phyloP scores from a whole-genome alignment of 495 filamentous ascomycete genomes.

The Bombardia bombarda region DNA sequence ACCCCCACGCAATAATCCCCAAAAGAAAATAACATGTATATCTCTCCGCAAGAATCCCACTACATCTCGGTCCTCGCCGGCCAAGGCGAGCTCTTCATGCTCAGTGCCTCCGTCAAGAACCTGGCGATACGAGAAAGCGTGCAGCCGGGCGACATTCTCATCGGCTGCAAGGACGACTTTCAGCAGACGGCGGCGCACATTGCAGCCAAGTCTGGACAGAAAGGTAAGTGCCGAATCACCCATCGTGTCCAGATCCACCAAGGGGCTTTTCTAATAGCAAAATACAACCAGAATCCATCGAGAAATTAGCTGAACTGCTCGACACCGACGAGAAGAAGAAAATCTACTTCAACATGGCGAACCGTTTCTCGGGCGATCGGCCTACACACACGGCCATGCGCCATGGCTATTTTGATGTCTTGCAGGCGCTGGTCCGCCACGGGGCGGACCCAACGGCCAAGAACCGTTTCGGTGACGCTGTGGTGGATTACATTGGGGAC shows the following conservation, averaged over 20 bases:
- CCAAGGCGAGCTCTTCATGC: slow-evolving; percentile 14
- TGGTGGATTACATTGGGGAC: slow-evolving; percentile 19
- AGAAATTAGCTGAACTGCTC: slow-evolving; percentile 14
- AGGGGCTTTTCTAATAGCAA: not conserved
- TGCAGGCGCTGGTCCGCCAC: slow-evolving; percentile 30
- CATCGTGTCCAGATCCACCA: not conserved
- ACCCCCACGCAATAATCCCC: no score
- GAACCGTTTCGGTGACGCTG: slow-evolving; percentile 24
- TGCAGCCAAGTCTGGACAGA: slow-evolving; percentile 20
- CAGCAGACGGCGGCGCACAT: slow-evolving; percentile 25
- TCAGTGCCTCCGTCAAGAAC: slow-evolving; percentile 6
- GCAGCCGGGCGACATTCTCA: slow-evolving; percentile 14
- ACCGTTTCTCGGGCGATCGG: slow-evolving; percentile 21
- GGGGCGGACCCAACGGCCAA: slow-evolving; percentile 21
- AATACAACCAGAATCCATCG: slow-evolving; percentile 15
- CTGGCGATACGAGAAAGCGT: slow-evolving; percentile 15
- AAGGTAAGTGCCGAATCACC: slow-evolving; percentile 1
- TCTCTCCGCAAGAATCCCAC: slow-evolving; percentile 16
- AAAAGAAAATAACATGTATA: slow-evolving; percentile 10
- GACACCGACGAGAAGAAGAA: slow-evolving; percentile 7
- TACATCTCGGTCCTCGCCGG: slow-evolving; percentile 18
- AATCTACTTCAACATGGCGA: slow-evolving; percentile 23
- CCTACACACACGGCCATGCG: slow-evolving; percentile 25
- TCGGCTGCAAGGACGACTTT: slow-evolving; percentile 22
- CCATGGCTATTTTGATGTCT: slow-evolving; percentile 18